Percentiles rank a stretch among this genome's conserved stretches.
phyloP scores from a whole-genome alignment of 192 early-diverging fungal species.

The Rhizoclosmatium globosum region DNA sequence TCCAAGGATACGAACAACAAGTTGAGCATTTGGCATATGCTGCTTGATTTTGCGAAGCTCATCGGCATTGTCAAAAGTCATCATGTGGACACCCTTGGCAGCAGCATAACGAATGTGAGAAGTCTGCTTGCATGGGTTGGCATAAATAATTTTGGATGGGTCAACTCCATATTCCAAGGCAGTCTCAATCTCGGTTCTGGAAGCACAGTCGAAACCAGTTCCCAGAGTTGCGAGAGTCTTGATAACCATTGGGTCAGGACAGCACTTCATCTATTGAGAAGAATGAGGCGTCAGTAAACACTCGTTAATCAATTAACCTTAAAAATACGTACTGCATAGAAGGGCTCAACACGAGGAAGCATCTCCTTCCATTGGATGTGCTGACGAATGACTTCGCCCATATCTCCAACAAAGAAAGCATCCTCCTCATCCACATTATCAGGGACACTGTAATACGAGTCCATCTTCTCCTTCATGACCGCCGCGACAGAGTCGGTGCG shows the following conservation, averaged over 20 bases:
- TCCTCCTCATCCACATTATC: conserved; percentile 62
- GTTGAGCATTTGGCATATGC: conserved; percentile 80
- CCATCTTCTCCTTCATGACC: conserved; percentile 43
- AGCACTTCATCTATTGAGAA: conserved; percentile 90
- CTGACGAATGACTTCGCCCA: conserved; percentile 92
- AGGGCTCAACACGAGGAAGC: conserved; percentile 94
- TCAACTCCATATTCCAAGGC: conserved; percentile 78
- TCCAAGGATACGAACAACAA: conserved; percentile 89
- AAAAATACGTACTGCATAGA: conserved; percentile 75
- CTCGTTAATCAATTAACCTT: conserved; percentile 21
- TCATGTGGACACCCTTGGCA: conserved; percentile 79
- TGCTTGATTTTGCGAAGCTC: conserved; percentile 94
- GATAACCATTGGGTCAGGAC: conserved; percentile 88
- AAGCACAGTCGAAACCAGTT: conserved; percentile 98
- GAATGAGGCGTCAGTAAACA: conserved; percentile 7
- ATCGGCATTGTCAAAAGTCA: conserved; percentile 99
- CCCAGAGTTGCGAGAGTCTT: conserved; percentile 82
- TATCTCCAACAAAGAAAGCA: conserved; percentile 94
- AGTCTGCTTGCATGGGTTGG: conserved; percentile 99
- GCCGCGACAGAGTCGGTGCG: conserved; percentile 40
- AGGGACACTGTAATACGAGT: conserved; percentile 23
- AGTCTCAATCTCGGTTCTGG: conserved; percentile 83
- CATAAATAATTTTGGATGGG: conserved; percentile 88
- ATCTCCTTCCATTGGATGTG: conserved; percentile 80
- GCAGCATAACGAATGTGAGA: conserved; percentile 91